These are phyloP conservation scores for Rubia peregrina DNA, from an alignment of 305 asterid genomes.

Conservation along the genomic window DNA sequence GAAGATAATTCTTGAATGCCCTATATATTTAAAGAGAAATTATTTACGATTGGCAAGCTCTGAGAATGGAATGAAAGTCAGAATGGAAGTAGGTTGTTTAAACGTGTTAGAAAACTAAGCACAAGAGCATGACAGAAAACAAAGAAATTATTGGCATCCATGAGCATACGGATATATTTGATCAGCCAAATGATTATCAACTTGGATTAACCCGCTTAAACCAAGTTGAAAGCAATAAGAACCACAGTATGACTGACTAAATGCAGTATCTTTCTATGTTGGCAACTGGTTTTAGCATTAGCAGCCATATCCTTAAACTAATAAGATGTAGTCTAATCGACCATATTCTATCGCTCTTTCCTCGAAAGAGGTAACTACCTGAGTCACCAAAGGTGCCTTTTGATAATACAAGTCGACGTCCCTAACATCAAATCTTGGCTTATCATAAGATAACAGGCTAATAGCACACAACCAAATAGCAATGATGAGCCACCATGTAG, in stretches of 20 bases:
- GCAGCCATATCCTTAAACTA: no score
- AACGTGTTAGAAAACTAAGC: not conserved
- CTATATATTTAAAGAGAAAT: constrained; percentile 34
- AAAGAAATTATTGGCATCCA: not conserved
- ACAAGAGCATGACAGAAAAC: not conserved
- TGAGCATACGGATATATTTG: not conserved
- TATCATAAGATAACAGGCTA: not conserved
- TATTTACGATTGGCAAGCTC: constrained; percentile 10
- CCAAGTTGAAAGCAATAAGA: not conserved
- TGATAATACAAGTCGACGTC: not conserved
- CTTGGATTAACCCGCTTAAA: not conserved
- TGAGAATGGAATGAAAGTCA: not conserved
- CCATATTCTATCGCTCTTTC: no score
- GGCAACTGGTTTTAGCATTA: constrained; percentile 9
- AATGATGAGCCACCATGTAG: not conserved
- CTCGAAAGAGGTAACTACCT: not conserved
- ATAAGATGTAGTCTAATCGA: not conserved
- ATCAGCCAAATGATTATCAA: not conserved
- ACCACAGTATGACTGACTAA: not conserved
- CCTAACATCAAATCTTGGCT: not conserved
- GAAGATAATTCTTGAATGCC: constrained; percentile 82
- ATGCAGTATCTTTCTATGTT: not conserved
- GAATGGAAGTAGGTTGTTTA: not conserved
- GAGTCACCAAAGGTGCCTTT: not conserved
- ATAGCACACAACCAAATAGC: not conserved